Evolutionary conservation across 305 asterid genomes (phyloP).

Genomic region (Solanum hybrid): DNA sequence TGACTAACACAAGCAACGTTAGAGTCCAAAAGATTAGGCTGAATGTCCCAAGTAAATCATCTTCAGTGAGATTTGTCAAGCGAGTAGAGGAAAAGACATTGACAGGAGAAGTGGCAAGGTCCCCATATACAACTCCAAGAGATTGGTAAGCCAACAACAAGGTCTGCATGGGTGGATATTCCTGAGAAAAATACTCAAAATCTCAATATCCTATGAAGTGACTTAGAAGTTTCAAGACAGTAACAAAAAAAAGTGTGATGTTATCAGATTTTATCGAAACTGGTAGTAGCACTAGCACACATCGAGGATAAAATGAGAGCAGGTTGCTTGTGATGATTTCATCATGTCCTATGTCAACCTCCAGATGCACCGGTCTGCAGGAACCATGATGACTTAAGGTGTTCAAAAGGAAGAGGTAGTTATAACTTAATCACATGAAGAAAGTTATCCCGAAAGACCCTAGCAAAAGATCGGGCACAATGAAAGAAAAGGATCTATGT

Average conservation of each 20-base stretch:
- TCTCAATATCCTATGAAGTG: background rate
- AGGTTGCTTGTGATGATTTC: background rate
- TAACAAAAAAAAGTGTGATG: background rate
- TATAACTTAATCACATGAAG: background rate
- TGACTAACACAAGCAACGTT: constrained; percentile 38
- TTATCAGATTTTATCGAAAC: background rate
- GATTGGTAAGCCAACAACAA: constrained; percentile 53
- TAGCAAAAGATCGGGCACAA: background rate
- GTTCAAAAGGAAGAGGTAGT: background rate
- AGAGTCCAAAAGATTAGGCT: constrained; percentile 67
- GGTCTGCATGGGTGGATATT: constrained; percentile 33
- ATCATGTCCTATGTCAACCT: background rate
- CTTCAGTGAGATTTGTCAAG: constrained; percentile 32
- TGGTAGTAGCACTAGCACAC: background rate
- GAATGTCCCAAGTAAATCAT: constrained; percentile 50
- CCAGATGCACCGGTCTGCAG: background rate
- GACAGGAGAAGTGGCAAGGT: constrained; percentile 62
- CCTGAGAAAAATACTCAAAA: constrained; percentile 12
- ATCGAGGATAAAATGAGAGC: background rate
- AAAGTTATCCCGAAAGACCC: background rate
- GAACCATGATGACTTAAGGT: background rate
- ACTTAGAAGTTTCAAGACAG: background rate
- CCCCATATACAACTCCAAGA: constrained; percentile 59
- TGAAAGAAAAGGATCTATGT: background rate
- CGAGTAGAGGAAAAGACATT: constrained; percentile 49